phyloP scores from a whole-genome alignment of 805 yeast species.

The Candida silvicultrix region DNA sequence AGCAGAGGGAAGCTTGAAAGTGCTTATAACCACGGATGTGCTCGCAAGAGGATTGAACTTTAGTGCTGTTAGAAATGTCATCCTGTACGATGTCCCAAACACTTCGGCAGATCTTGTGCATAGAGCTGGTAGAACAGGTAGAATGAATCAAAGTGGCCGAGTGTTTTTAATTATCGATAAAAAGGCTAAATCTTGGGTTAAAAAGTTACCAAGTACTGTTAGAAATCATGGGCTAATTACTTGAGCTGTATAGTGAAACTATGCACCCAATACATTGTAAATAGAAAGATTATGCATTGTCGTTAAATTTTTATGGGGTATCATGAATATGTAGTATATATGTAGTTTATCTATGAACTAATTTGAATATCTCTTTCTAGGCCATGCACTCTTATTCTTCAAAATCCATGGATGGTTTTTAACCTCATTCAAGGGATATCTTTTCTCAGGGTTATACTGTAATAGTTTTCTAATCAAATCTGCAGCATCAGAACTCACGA shows the following conservation, averaged over 20 bases:
- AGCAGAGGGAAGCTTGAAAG: slow-evolving; percentile 38
- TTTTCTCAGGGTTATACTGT: slow-evolving; percentile 59
- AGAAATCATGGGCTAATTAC: slow-evolving; percentile 21
- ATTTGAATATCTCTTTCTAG: slow-evolving; percentile 13
- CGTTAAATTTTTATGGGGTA: too few relatives aligned
- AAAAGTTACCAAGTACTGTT: slow-evolving; percentile 68
- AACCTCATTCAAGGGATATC: slow-evolving; percentile 58
- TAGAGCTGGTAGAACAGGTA: slow-evolving; percentile 89
- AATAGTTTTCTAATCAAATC: slow-evolving; percentile 63
- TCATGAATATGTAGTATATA: too few relatives aligned
- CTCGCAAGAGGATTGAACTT: slow-evolving; percentile 89
- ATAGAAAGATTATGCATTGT: not conserved
- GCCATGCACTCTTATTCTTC: slow-evolving; percentile 61
- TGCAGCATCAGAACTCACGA: slow-evolving; percentile 65
- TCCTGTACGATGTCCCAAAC: slow-evolving; percentile 80
- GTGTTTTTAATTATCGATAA: slow-evolving; percentile 75
- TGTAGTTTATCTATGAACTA: too few relatives aligned
- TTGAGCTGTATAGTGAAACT: not conserved
- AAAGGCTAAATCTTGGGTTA: slow-evolving; percentile 69
- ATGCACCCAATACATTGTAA: not conserved
- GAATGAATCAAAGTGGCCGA: slow-evolving; percentile 86
- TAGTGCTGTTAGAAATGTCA: slow-evolving; percentile 70
- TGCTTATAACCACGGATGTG: slow-evolving; percentile 82
- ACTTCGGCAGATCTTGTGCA: slow-evolving; percentile 84
- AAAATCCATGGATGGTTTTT: slow-evolving; percentile 79